Percentiles rank a stretch among this genome's conserved stretches.
Conservation (phyloP, 2,329 filamentous ascomycete genomes). For the Chaetomiaceae sp. region DNA sequence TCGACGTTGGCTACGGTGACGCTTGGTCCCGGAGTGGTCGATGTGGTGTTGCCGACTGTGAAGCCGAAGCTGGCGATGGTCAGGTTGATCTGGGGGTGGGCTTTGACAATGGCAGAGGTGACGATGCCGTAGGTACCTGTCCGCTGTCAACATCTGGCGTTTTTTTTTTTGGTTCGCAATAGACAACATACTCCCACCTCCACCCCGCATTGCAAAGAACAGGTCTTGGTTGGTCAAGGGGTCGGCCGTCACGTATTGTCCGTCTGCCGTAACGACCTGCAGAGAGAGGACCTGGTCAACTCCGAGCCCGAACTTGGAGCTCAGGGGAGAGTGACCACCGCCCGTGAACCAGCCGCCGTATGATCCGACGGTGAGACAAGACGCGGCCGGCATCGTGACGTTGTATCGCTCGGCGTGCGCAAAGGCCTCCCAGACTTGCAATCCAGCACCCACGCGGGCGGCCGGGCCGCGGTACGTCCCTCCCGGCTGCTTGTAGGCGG, state of each 20-base stretch:
- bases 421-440: constrained; percentile 13
- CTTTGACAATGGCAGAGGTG: constrained; percentile 23
- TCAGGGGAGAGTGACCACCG: constrained; percentile 46
- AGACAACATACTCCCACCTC: constrained; percentile 29
- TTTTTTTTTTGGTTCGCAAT: too few relatives aligned
- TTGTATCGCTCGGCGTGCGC: constrained; percentile 8
- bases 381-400: constrained; percentile 10
- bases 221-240: constrained; percentile 34
- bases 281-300: constrained; percentile 48
- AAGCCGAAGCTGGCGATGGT: constrained; percentile 15
- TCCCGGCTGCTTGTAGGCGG: constrained; percentile 25
- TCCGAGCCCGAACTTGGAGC: constrained; percentile 44
- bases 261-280: constrained; percentile 44
- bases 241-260: constrained; percentile 39
- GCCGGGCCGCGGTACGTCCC: constrained; percentile 41
- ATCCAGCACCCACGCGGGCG: constrained; percentile 44
- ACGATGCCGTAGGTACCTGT: constrained; percentile 22
- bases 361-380: constrained; percentile 33
- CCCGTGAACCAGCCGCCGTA: constrained; percentile 49
- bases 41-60: constrained; percentile 14
- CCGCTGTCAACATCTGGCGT: too few relatives aligned
- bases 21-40: not conserved
- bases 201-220: constrained; percentile 39
- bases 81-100: constrained; percentile 12
- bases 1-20: constrained; percentile 12